Conservation (phyloP, 306 rosid genomes). For the Corylus americana region DNA sequence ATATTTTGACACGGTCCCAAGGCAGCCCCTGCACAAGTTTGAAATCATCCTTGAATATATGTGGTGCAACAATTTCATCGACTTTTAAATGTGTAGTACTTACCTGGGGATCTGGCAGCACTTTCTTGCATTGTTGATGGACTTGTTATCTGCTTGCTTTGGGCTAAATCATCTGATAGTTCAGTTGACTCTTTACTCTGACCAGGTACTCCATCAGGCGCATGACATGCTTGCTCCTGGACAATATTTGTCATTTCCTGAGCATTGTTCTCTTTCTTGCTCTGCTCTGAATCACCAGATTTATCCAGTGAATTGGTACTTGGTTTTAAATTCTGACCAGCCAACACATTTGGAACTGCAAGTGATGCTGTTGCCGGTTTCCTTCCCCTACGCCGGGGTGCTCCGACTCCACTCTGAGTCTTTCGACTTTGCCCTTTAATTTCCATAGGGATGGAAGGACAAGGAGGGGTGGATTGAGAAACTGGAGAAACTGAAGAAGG, state of each 20-base stretch:
- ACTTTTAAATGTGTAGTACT: conserved; percentile 21
- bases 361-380: conserved; percentile 46
- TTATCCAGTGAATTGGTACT: conserved; percentile 40
- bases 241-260: conserved; percentile 35
- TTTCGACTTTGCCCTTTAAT: conserved; percentile 57
- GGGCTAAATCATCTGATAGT: conserved; percentile 35
- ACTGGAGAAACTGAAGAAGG: conserved; percentile 46
- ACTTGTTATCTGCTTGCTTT: conserved; percentile 40
- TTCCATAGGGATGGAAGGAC: conserved; percentile 44
- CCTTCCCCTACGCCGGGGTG: conserved; percentile 82
- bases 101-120: conserved; percentile 43
- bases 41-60: conserved; percentile 9
- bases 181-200: conserved; percentile 40
- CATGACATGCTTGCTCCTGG: conserved; percentile 46
- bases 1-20: conserved; percentile 43
- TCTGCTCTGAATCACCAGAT: conserved; percentile 35
- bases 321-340: conserved; percentile 43
- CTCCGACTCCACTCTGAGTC: conserved; percentile 59
- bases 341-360: conserved; percentile 43
- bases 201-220: conserved; percentile 32
- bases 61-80: not conserved
- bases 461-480: conserved; percentile 49
- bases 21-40: conserved; percentile 53
- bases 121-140: conserved; percentile 43
- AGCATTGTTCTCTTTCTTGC: conserved; percentile 44